Evolutionary conservation across 2,329 filamentous ascomycete species (phyloP).

Genomic region (Xylariales sp.): DNA sequence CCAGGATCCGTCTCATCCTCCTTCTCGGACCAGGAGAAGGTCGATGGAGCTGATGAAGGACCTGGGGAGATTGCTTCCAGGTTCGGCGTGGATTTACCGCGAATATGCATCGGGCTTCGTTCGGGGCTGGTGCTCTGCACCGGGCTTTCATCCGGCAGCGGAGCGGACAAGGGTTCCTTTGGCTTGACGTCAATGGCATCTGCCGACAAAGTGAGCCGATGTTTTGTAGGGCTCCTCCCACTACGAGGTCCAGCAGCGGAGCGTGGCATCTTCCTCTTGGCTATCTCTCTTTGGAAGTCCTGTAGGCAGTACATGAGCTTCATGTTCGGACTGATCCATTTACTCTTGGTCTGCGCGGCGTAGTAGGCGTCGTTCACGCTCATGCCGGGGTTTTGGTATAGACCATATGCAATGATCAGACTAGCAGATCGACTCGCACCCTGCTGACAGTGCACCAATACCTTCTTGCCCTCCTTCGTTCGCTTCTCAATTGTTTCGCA

Average conservation of each 20-base stretch:
- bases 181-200: slow-evolving; percentile 49
- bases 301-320: slow-evolving; percentile 85
- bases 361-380: slow-evolving; percentile 82
- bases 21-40: slow-evolving; percentile 52
- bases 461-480: slow-evolving; percentile 68
- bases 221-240: slow-evolving; percentile 54
- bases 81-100: slow-evolving; percentile 50
- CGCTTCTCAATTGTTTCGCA: slow-evolving; percentile 73
- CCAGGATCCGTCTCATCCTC: slow-evolving; percentile 38
- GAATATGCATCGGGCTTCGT: slow-evolving; percentile 39
- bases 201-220: slow-evolving; percentile 55
- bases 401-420: slow-evolving; percentile 78
- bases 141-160: slow-evolving; percentile 51
- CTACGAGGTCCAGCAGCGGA: slow-evolving; percentile 45
- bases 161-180: slow-evolving; percentile 57
- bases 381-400: slow-evolving; percentile 72
- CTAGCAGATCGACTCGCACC: slow-evolving; percentile 81
- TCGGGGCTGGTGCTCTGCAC: slow-evolving; percentile 36
- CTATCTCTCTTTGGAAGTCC: slow-evolving; percentile 67
- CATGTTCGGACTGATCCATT: slow-evolving; percentile 91
- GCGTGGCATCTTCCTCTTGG: slow-evolving; percentile 42
- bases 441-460: slow-evolving; percentile 81
- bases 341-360: slow-evolving; percentile 72
- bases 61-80: slow-evolving; percentile 52
- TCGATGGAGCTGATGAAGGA: slow-evolving; percentile 63